These are phyloP conservation scores for Magnaporthales sp. DNA, from an alignment of 2,329 filamentous ascomycete genomes.

Conservation along the genomic window DNA sequence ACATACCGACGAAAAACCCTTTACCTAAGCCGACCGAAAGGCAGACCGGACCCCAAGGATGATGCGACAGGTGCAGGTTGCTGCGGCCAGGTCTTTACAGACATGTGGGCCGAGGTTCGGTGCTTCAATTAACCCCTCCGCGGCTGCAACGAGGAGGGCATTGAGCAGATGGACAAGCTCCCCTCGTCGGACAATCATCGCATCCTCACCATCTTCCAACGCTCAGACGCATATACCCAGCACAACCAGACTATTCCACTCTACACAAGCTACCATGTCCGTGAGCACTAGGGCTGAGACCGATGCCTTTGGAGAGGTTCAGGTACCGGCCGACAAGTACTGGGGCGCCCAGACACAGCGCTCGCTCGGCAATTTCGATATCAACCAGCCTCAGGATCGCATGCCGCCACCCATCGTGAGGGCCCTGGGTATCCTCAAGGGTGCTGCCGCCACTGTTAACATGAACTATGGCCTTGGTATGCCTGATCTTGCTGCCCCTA, in stretches of 20 bases:
- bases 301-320: slow-evolving; percentile 95
- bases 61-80: slow-evolving; percentile 1
- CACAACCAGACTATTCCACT: slow-evolving; percentile 1
- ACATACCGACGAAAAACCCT: neutral
- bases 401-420: slow-evolving; percentile 90
- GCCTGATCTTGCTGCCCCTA: slow-evolving; percentile 11
- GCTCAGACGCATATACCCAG: neutral
- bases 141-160: neutral
- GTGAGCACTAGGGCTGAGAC: slow-evolving; percentile 71
- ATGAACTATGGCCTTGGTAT: slow-evolving; percentile 85
- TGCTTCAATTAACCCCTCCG: neutral
- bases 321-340: slow-evolving; percentile 89
- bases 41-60: neutral
- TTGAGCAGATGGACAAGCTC: neutral
- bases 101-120: neutral
- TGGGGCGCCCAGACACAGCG: slow-evolving; percentile 98
- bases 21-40: neutral
- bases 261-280: slow-evolving; percentile 3
- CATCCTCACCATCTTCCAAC: neutral
- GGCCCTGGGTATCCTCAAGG: slow-evolving; percentile 96
- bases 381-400: slow-evolving; percentile 98
- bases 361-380: slow-evolving; percentile 94
- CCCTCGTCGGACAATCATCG: neutral
- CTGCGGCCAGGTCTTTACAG: neutral
- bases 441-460: slow-evolving; percentile 91